Conservation (phyloP, 1,139 yeast species). For the Debaryomyces sp. region DNA sequence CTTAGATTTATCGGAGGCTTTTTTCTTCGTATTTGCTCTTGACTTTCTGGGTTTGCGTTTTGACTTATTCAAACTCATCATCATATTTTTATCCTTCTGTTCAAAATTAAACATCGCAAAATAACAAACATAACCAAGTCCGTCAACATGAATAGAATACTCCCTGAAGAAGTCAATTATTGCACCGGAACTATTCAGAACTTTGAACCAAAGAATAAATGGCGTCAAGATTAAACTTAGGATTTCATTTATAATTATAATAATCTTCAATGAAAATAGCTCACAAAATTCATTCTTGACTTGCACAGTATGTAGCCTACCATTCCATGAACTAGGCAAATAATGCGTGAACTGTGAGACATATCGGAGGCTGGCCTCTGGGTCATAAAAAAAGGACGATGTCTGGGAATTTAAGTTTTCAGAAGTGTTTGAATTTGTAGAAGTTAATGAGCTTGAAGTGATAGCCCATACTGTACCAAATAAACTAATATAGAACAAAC, state of each 20-base stretch:
- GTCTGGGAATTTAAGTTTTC: conserved; percentile 50
- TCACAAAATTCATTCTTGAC: conserved; percentile 83
- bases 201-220: conserved; percentile 79
- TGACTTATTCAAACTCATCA: conserved; percentile 38
- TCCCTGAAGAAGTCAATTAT: conserved; percentile 91
- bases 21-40: conserved; percentile 6
- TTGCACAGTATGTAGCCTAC: conserved; percentile 75
- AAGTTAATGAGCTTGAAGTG: conserved; percentile 34
- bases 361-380: conserved; percentile 78
- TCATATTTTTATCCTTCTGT: conserved; percentile 56
- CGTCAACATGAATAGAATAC: conserved; percentile 87
- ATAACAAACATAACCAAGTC: conserved; percentile 90
- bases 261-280: conserved; percentile 71
- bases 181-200: conserved; percentile 70
- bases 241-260: conserved; percentile 76
- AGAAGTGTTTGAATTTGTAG: conserved; percentile 33
- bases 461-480: conserved; percentile 85
- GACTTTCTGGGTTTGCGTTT: conserved; percentile 19
- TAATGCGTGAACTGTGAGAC: conserved; percentile 90
- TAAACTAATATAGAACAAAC: conserved; percentile 82
- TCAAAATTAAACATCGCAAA: conserved; percentile 90
- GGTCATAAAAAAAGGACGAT: conserved; percentile 66
- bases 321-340: conserved; percentile 85
- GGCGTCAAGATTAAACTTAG: conserved; percentile 85
- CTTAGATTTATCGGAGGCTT: conserved; percentile 5